Evolutionary conservation across 2,329 filamentous ascomycete species (phyloP).

Genomic region (Coniella lustricola): DNA sequence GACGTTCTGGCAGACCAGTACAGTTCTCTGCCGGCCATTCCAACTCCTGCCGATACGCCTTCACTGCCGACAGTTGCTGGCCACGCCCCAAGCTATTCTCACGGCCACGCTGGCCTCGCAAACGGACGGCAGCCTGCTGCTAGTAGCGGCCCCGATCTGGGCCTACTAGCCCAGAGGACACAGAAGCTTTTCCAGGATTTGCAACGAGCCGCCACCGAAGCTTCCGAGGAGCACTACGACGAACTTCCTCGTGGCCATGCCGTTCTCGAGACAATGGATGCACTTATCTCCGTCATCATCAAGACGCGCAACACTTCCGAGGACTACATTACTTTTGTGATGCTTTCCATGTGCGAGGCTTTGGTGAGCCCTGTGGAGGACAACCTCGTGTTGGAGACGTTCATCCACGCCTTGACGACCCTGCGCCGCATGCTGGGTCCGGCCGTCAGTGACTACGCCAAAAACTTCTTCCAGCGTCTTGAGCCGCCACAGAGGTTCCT

Average conservation of each 20-base stretch:
- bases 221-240: conserved; percentile 51
- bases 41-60: conserved; percentile 54
- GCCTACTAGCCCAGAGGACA: conserved; percentile 46
- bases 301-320: conserved; percentile 56
- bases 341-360: conserved; percentile 51
- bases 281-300: conserved; percentile 55
- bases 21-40: conserved; percentile 46
- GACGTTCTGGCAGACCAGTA: conserved; percentile 59
- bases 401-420: conserved; percentile 56
- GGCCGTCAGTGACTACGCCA: conserved; percentile 47
- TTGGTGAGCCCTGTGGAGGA: conserved; percentile 50
- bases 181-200: conserved; percentile 53
- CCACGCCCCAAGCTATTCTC: conserved; percentile 50
- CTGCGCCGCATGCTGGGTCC: conserved; percentile 53
- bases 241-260: conserved; percentile 47
- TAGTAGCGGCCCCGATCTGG: conserved; percentile 36
- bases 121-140: conserved; percentile 44
- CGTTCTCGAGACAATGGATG: conserved; percentile 57
- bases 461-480: conserved; percentile 49
- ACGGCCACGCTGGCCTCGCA: conserved; percentile 39
- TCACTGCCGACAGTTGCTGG: conserved; percentile 45
- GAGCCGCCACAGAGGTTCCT: conserved; percentile 45
- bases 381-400: conserved; percentile 51
- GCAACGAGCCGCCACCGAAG: conserved; percentile 44
- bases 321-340: conserved; percentile 51